Evolutionary conservation across 2,329 filamentous ascomycete species (phyloP).

Genomic region (Verticillium zaregamsianum): DNA sequence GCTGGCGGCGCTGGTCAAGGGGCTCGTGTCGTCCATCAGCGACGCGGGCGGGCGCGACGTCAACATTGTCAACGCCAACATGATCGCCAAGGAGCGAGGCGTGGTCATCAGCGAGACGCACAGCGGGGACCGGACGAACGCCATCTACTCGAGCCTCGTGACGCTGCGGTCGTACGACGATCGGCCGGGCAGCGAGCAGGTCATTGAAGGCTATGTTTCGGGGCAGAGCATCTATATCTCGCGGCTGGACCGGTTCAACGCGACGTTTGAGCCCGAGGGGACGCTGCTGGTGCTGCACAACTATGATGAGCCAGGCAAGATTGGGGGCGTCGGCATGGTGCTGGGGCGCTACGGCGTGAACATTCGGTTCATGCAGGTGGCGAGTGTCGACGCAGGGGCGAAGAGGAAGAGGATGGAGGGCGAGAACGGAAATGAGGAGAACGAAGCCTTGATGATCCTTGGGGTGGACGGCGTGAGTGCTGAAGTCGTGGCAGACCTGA

Average conservation of each 20-base stretch:
- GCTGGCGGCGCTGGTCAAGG: slow-evolving; percentile 75
- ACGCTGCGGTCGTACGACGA: slow-evolving; percentile 55
- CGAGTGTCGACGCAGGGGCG: slow-evolving; percentile 41
- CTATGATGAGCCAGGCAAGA: slow-evolving; percentile 78
- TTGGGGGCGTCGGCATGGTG: slow-evolving; percentile 70
- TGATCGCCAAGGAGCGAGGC: slow-evolving; percentile 72
- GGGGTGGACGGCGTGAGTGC: slow-evolving; percentile 65
- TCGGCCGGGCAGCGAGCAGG: slow-evolving; percentile 27
- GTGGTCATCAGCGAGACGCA: slow-evolving; percentile 72
- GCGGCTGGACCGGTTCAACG: slow-evolving; percentile 68
- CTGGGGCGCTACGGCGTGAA: slow-evolving; percentile 70
- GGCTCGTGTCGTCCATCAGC: slow-evolving; percentile 65
- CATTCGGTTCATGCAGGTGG: slow-evolving; percentile 76
- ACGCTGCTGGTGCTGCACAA: slow-evolving; percentile 76
- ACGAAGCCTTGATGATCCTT: slow-evolving; percentile 79
- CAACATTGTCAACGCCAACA: slow-evolving; percentile 77
- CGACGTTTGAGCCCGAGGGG: slow-evolving; percentile 69
- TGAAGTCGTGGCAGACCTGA: slow-evolving; percentile 46
- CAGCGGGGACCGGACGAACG: slow-evolving; percentile 55
- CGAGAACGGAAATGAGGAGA: slow-evolving; percentile 28
- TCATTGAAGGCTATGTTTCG: slow-evolving; percentile 64
- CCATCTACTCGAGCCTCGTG: slow-evolving; percentile 66
- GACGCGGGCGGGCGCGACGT: slow-evolving; percentile 63
- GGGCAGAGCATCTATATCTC: slow-evolving; percentile 65
- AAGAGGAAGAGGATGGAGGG: slow-evolving; percentile 11